These are phyloP conservation scores for Astrocystis sublimbata DNA, from an alignment of 495 filamentous ascomycete genomes.

Conservation along the genomic window DNA sequence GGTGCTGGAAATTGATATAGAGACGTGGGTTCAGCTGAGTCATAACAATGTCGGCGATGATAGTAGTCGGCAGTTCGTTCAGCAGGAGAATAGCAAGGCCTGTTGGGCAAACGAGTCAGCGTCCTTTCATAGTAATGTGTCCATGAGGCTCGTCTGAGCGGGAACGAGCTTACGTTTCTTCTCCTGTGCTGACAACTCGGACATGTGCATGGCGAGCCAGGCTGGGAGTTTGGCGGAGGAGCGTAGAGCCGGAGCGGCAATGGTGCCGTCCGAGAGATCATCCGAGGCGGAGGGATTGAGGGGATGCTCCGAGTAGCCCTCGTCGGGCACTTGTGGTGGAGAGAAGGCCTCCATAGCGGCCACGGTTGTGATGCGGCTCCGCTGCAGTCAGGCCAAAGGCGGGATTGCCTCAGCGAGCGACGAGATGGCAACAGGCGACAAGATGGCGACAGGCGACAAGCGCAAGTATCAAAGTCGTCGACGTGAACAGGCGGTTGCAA, in stretches of 20 bases:
- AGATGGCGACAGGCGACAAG: too few species aligned
- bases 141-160: background rate
- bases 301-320: slow-evolving; percentile 61
- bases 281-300: slow-evolving; percentile 43
- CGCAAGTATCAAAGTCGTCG: too few species aligned
- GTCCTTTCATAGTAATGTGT: background rate
- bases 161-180: slow-evolving; percentile 47
- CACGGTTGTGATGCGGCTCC: background rate
- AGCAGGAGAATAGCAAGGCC: slow-evolving; percentile 67
- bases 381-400: background rate
- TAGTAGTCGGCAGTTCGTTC: slow-evolving; percentile 70
- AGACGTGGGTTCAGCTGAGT: slow-evolving; percentile 73
- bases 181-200: slow-evolving; percentile 44
- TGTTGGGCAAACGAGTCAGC: slow-evolving; percentile 27
- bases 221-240: slow-evolving; percentile 39
- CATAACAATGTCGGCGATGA: slow-evolving; percentile 71
- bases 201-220: slow-evolving; percentile 49
- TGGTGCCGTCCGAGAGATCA: slow-evolving; percentile 24
- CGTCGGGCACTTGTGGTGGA: slow-evolving; percentile 49
- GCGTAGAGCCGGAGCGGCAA: slow-evolving; percentile 25
- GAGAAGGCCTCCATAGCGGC: slow-evolving; percentile 38
- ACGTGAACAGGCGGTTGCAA: background rate
- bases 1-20: slow-evolving; percentile 85
- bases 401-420: too few species aligned
- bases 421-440: too few species aligned